Conservation (phyloP, 164 flowering plant genomes). For the Piper longum region DNA sequence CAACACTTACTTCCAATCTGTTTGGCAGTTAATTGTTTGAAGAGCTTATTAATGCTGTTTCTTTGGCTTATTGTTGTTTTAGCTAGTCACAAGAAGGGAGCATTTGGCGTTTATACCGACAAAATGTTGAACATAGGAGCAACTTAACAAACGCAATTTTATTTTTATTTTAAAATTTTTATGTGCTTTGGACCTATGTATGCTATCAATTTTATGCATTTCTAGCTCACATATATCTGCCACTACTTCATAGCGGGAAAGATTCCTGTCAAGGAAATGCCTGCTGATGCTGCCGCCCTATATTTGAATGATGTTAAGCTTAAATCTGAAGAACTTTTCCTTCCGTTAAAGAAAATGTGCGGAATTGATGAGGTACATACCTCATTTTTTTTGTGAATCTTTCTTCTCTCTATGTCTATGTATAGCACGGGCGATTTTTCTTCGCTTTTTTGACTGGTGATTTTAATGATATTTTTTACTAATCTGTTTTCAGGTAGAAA, state of each 20-base stretch:
- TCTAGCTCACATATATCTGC: neutral
- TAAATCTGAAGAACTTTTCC: constrained; percentile 33
- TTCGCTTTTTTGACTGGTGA: neutral
- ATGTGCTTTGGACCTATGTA: neutral
- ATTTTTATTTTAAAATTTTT: neutral
- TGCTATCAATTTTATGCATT: neutral
- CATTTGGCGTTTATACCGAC: too few species aligned
- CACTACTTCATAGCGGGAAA: constrained; percentile 36
- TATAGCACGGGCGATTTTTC: neutral
- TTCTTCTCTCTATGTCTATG: neutral
- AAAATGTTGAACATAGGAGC: too few species aligned
- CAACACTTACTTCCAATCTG: too few species aligned
- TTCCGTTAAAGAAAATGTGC: constrained; percentile 43
- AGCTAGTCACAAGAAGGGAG: too few species aligned
- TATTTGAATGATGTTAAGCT: constrained; percentile 43
- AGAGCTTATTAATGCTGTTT: too few species aligned
- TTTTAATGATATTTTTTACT: neutral
- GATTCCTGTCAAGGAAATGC: constrained; percentile 37
- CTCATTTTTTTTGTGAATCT: neutral
- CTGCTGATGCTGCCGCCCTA: constrained; percentile 34
- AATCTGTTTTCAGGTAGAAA: constrained; percentile 36
- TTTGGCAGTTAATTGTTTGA: too few species aligned
- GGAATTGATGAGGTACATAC: constrained; percentile 23
- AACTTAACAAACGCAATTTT: too few species aligned
- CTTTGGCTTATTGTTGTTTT: too few species aligned